Evolutionary conservation across 2,329 filamentous ascomycete genomes (phyloP).

Genomic region (Colletotrichum orchidophilum): DNA sequence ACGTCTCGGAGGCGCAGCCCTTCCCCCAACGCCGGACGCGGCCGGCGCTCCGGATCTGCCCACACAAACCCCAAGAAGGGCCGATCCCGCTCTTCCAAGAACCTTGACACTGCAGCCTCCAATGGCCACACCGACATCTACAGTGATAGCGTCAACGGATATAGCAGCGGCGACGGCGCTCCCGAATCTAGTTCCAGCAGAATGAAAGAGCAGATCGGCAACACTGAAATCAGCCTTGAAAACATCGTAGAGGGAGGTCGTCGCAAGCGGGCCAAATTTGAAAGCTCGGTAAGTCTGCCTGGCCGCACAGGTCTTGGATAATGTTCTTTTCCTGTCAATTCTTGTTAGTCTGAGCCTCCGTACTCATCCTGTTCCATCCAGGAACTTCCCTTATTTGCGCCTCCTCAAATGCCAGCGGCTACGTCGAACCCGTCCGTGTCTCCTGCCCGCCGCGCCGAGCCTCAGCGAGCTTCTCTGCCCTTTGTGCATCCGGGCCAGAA

Average conservation of each 20-base stretch:
- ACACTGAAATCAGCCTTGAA: constrained; percentile 96
- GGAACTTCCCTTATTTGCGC: constrained; percentile 96
- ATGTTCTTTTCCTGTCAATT: background rate
- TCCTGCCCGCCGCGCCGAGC: constrained; percentile 82
- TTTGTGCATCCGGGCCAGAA: constrained; percentile 81
- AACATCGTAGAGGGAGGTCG: constrained; percentile 98
- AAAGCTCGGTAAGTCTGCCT: constrained; percentile 86
- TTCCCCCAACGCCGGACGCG: constrained; percentile 75
- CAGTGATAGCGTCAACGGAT: constrained; percentile 75
- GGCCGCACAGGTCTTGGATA: constrained; percentile 47
- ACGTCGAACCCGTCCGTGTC: constrained; percentile 99
- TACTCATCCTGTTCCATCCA: constrained; percentile 54
- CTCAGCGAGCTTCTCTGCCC: constrained; percentile 77
- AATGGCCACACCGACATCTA: constrained; percentile 66
- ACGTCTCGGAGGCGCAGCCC: constrained; percentile 80
- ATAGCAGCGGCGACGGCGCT: constrained; percentile 88
- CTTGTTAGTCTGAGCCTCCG: constrained; percentile 21
- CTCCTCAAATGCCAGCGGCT: constrained; percentile 90
- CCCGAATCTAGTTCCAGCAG: constrained; percentile 81
- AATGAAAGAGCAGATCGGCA: constrained; percentile 86
- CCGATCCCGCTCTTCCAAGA: constrained; percentile 76
- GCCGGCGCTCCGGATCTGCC: constrained; percentile 80
- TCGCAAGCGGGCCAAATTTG: constrained; percentile 92
- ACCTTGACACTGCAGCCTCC: constrained; percentile 57
- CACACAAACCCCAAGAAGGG: constrained; percentile 71